A percentile compares a stretch with the other conserved stretches of the same genome.
Conservation (phyloP, 208 protist species). For the Leishmania amazonensis region DNA sequence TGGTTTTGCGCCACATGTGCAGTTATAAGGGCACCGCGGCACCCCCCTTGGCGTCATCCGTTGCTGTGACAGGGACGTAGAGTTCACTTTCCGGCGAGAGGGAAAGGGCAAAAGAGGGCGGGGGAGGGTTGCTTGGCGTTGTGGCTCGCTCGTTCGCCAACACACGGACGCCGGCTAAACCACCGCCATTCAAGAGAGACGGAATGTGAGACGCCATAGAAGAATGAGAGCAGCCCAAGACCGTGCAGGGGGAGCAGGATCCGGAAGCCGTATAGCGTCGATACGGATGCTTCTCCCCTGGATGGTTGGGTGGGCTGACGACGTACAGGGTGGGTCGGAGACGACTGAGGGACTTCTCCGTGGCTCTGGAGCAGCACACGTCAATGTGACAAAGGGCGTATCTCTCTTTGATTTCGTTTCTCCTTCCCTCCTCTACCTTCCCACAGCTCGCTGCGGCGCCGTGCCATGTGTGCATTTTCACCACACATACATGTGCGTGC, state of each 20-base stretch:
- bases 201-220: neutral
- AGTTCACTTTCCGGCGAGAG: neutral
- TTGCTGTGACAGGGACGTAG: neutral
- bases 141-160: neutral
- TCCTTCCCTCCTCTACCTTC: neutral
- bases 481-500: neutral
- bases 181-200: neutral
- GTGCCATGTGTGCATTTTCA: neutral
- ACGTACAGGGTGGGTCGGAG: neutral
- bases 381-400: neutral
- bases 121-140: neutral
- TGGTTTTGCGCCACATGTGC: neutral
- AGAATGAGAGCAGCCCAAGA: neutral
- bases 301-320: neutral
- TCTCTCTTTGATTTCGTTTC: neutral
- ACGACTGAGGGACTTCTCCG: neutral
- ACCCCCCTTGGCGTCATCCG: neutral
- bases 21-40: neutral
- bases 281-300: neutral
- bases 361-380: neutral
- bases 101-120: neutral
- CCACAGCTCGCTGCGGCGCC: neutral
- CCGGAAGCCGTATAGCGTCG: neutral
- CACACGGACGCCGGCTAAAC: neutral
- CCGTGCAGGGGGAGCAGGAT: neutral